Percentiles rank a stretch among this genome's conserved stretches.
These are phyloP conservation scores for Cerioporus squamosus DNA, from an alignment of 1,284 basidiomycete genomes.

Conservation along the genomic window DNA sequence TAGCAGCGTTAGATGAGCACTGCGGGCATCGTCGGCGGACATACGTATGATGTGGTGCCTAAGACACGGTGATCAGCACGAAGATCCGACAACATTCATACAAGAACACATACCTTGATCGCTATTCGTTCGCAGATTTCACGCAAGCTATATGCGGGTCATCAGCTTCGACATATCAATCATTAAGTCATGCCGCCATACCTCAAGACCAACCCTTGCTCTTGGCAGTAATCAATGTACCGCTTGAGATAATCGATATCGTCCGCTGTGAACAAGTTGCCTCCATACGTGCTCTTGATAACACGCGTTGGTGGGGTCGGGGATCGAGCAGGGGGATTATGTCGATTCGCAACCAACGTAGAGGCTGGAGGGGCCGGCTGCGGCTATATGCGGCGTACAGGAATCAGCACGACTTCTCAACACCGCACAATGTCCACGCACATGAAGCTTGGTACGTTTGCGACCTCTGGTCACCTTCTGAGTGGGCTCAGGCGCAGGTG, in stretches of 20 bases:
- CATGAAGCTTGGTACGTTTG: constrained; percentile 64
- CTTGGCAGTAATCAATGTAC: constrained; percentile 86
- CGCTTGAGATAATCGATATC: constrained; percentile 79
- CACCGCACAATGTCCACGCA: constrained; percentile 29
- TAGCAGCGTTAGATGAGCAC: not conserved
- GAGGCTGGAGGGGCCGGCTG: constrained; percentile 66
- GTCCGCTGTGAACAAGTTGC: constrained; percentile 80
- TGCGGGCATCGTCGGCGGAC: constrained; percentile 19
- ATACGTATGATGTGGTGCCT: constrained; percentile 86
- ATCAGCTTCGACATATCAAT: not conserved
- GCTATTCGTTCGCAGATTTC: constrained; percentile 86
- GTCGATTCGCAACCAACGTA: constrained; percentile 62
- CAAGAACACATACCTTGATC: constrained; percentile 56
- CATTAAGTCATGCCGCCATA: constrained; percentile 27
- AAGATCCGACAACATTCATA: not conserved
- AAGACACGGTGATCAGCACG: constrained; percentile 3
- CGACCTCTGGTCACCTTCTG: constrained; percentile 55
- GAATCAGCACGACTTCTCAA: not conserved
- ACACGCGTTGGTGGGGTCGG: constrained; percentile 79
- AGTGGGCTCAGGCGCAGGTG: constrained; percentile 30
- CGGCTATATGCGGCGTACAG: constrained; percentile 34
- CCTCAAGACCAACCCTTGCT: constrained; percentile 80
- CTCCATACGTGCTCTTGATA: constrained; percentile 86
- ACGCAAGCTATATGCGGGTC: constrained; percentile 52
- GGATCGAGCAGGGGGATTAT: constrained; percentile 71